These are phyloP conservation scores for Elsinoe fawcettii DNA, from an alignment of 2,329 filamentous ascomycete species.

Conservation along the genomic window DNA sequence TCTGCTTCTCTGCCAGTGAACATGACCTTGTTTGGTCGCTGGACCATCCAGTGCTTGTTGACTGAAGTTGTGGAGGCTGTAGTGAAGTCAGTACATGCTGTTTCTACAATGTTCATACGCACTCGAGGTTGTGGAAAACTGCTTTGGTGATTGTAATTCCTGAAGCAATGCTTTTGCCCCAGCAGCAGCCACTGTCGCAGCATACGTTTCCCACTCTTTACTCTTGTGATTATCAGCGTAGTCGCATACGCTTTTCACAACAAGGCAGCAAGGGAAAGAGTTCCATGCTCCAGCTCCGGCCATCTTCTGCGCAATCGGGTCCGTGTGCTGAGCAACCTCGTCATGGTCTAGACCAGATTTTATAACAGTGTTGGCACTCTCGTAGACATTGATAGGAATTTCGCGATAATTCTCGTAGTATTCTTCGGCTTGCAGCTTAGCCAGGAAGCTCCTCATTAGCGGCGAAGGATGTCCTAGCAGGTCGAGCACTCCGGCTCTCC, in stretches of 20 bases:
- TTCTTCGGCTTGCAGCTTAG: too few species aligned
- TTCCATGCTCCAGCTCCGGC: conserved; percentile 19
- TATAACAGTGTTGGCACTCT: conserved; percentile 8
- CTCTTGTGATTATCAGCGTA: conserved; percentile 19
- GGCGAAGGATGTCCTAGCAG: conserved; percentile 20
- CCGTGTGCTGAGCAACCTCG: background rate
- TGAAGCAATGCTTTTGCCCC: conserved; percentile 15
- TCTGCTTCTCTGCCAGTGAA: background rate
- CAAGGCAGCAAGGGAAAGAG: conserved; percentile 6
- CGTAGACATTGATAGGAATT: too few species aligned
- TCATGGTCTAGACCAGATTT: conserved; percentile 14
- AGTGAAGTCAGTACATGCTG: too few species aligned
- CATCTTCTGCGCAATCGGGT: conserved; percentile 18
- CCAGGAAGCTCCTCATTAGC: too few species aligned
- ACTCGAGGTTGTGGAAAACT: too few species aligned
- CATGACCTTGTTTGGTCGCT: background rate
- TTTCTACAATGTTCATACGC: too few species aligned
- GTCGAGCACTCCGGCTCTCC: too few species aligned
- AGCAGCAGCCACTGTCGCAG: conserved; percentile 16
- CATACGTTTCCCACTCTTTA: conserved; percentile 19
- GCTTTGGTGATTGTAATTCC: too few species aligned
- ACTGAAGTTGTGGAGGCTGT: background rate
- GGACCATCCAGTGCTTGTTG: background rate
- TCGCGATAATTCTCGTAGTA: too few species aligned
- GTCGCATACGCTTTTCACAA: conserved; percentile 19